Evolutionary conservation across 257 asterid species (phyloP).

Genomic region (Solanum dulcamara): DNA sequence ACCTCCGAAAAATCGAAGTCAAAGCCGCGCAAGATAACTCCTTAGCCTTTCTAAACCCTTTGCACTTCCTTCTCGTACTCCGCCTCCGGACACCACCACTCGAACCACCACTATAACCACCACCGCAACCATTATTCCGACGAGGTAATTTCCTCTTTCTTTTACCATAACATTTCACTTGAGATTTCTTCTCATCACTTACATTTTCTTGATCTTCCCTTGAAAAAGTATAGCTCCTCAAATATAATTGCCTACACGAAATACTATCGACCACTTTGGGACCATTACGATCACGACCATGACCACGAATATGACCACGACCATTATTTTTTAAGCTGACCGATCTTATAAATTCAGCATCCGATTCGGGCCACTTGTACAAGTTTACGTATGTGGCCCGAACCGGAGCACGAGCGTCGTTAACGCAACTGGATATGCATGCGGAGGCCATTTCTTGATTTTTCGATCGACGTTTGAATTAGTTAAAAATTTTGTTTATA

Average conservation of each 20-base stretch:
- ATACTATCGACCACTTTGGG: conserved; percentile 69
- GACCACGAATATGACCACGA: not conserved
- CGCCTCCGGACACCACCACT: not conserved
- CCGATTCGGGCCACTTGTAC: conserved; percentile 91
- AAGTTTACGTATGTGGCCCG: conserved; percentile 57
- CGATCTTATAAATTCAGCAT: conserved; percentile 62
- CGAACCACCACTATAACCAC: conserved; percentile 1
- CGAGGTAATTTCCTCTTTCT: not conserved
- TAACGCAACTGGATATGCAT: conserved; percentile 46
- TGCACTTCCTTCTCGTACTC: conserved; percentile 11
- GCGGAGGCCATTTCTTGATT: conserved; percentile 16
- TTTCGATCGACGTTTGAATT: not conserved
- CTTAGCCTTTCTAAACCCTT: conserved; percentile 32
- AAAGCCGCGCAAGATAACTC: conserved; percentile 28
- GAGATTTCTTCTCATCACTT: conserved; percentile 6
- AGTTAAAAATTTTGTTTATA: not conserved
- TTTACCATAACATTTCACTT: conserved; percentile 27
- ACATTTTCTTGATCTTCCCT: conserved; percentile 39
- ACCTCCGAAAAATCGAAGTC: conserved; percentile 47
- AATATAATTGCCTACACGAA: conserved; percentile 70
- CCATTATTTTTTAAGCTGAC: conserved; percentile 18
- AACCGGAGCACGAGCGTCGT: conserved; percentile 41
- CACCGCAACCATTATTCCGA: not conserved
- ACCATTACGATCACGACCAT: conserved; percentile 7
- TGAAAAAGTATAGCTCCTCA: conserved; percentile 85